Evolutionary conservation across 179 eudicot species (phyloP), one percentile per base, ranked within the genome.

Genomic region (Spergularia azorica): DNA sequence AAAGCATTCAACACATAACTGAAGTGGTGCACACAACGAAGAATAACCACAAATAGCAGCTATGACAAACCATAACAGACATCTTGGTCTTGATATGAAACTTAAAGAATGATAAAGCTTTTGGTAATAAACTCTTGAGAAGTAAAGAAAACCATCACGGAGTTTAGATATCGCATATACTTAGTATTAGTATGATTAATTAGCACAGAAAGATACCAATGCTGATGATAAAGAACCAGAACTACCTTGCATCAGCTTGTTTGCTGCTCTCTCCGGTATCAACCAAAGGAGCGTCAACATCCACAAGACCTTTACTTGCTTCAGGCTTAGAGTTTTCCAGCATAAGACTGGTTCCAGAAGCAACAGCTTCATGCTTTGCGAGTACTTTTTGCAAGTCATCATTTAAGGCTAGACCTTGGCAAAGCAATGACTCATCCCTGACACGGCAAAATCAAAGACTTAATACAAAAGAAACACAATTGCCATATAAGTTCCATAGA

Each of bases 391-490:
- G 96, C 90, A 95, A 84, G 81, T 95, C 99, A 75, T 95, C 99
- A 87, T 95, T 95, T 76, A 95, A 76, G 71, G 95, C 87, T 59
- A 95, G 86, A 65, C 99, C 99, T 88, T 95, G 98, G 86, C 96
- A 84, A 78, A 95, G 86, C 63, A 95, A 70, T 10, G 95, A 89
- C 83, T 95, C 99, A 84, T 95, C 99, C 88, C 99, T 95, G 82
- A 71, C 83, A 77, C 32, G 26, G 63, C 50, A 16, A 71, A 13
- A 71, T 2, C 15, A 71, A 55, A 52, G 13, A 21, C 11, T 71
- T 15, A 71, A 26, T 70, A 70, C 46, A 16, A 32, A 54, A 54
- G 2, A 52, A 21, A 70, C 46, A 70, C 18, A 69, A 20, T 67
- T 69, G 60, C 18, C 21, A 69, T 17, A 41, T 13, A 51, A 21